Conservation (phyloP, 2,329 filamentous ascomycete genomes). For the Venturia nashicola region DNA sequence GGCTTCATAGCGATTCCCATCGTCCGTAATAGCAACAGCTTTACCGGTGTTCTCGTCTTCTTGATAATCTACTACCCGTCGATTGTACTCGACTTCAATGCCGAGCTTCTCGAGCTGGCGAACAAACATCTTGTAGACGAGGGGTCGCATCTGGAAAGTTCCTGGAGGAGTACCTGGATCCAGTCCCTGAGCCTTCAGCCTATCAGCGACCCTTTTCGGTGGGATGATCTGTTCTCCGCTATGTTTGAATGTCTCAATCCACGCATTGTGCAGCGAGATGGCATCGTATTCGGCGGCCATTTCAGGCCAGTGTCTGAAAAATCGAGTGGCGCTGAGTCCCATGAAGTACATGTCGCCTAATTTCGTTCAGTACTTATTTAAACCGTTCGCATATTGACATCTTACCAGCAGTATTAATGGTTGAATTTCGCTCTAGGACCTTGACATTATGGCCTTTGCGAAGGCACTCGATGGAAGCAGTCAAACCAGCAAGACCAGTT, state of each 20-base stretch:
- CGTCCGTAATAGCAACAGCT: conserved; percentile 23
- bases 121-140: conserved; percentile 44
- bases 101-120: conserved; percentile 34
- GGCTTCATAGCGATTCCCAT: conserved; percentile 30
- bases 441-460: conserved; percentile 28
- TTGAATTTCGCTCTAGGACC: conserved; percentile 31
- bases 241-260: conserved; percentile 45
- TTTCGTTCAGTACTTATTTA: background rate
- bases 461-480: conserved; percentile 25
- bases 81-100: conserved; percentile 30
- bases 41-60: conserved; percentile 28
- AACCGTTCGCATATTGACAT: background rate
- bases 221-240: conserved; percentile 36
- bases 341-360: conserved; percentile 49
- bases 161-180: conserved; percentile 39
- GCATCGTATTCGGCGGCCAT: conserved; percentile 37
- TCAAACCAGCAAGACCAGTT: conserved; percentile 26
- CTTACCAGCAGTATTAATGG: conserved; percentile 40
- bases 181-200: conserved; percentile 32
- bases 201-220: conserved; percentile 37
- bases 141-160: conserved; percentile 43
- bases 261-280: conserved; percentile 41
- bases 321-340: conserved; percentile 42
- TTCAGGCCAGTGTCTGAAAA: conserved; percentile 44
- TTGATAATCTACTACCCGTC: conserved; percentile 31